Evolutionary conservation across 192 early-diverging fungal genomes (phyloP), one percentile per base, ranked within the genome.

Genomic region (Backusella sp.): DNA sequence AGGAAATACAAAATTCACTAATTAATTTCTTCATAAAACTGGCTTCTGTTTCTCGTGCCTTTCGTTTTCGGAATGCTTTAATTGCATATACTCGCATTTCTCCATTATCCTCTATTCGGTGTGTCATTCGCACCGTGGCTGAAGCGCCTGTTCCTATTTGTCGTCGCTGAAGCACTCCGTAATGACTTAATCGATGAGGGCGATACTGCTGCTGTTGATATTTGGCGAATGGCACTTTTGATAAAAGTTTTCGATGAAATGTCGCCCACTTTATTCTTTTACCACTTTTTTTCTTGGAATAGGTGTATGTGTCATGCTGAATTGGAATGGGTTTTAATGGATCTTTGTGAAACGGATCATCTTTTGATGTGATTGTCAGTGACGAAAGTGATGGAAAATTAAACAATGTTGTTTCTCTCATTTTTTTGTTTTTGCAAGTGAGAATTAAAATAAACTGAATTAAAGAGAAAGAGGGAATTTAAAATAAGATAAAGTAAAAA

Each of bases 21-120:
- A 90, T 93, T 74, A 99, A 85, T 84, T 97, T 97, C 84, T 98
- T 98, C 82, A 97, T 86, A 85, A 97, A 98, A 62, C 96, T 93
- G 82, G 94, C 94, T 88, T 97, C 91, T 6, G 92, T 89, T 87
- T 98, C 96, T 76, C 92, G 88, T 77, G 92, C 92, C 36, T 89
- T 83, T 49, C 92, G 89, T 67, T 75, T 76, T 44, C 94, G 86
- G 86, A 98, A 98, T 76, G 97, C 95, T 84, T 98, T 99, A 82
- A 98, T 91, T 30, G 97, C 75, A 95, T 70, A 70, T 14, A 83
- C 89, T 94, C 69, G 89, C 86, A 80, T 91, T 90, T 66, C 91
- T 83, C 77, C 53, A 26, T 23, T 21, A 39, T 70, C 68, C 68
- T 70, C 35, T 39, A 70, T 42, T 21, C 23, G 68, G 21, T 70